Evolutionary conservation across 768 basidiomycete genomes (phyloP), one percentile per base, ranked within the genome.

Genomic region (Leccinum variicolor): DNA sequence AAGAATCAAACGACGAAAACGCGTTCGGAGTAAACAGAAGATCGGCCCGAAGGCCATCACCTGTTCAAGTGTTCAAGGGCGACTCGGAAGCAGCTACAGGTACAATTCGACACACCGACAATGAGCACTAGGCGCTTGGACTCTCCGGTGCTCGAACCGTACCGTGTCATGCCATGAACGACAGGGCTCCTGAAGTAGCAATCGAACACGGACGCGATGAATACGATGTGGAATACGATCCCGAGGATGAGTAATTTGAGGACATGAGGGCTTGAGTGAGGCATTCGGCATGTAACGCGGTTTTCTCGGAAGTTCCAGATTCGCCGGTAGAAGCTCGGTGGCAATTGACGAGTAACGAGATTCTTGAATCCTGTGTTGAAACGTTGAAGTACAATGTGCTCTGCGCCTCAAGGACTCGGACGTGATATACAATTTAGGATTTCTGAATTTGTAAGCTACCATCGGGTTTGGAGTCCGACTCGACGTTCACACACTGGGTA

Each of bases 161-260:
- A 80, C 48, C 78, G 81, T 62, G 76, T 68, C 88, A 92, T 91
- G 51, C 89, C 89, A 76, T 85, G 79, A 23, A 90, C 89, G 8
- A 91, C 89, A 0, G 90, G 88, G 63, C 85, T 89, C 25, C 84
- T 89, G 69, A 94, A 94, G 70, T 94, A 94, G 72, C 91, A 92
- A 73, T 93, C 90, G 73, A 94, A 94, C 15, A 79, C 84, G 3
- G 87, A 84, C 34, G 78, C 81, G 53, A 88, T 87, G 71, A 84
- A 90, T 6, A 85, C 76, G 53, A 89, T 69, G 66, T 94, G 91
- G 66, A 92, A 92, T 39, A 86, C 66, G 36, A 93, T 77, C 31
- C 88, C 89, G 43, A 89, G 69, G n/a, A 81, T 57, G 15, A 92
- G 79, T 15, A 90, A 74, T 55, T 75, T 63, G 65, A 64, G 29